A percentile compares a stretch with the other conserved stretches of the same genome.
Evolutionary conservation across 345 rosid species (phyloP).

Genomic region (Corymbia maculata): DNA sequence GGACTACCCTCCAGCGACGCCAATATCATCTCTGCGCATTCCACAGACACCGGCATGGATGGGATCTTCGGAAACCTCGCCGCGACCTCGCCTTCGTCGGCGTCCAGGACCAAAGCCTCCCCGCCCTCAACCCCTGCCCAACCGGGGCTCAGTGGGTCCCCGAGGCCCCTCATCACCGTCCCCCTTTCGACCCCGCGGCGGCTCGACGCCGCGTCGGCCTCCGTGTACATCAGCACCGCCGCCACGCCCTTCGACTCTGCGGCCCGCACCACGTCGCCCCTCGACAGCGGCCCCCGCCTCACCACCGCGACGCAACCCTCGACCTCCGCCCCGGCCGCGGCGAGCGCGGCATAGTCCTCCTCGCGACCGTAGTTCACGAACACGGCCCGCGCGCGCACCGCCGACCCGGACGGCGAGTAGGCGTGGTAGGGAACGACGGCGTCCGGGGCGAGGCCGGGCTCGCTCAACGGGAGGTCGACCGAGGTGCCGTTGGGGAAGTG

Average conservation of each 20-base stretch:
- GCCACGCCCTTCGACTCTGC: slow-evolving; percentile 69
- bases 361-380: slow-evolving; percentile 72
- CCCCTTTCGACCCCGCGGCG: slow-evolving; percentile 66
- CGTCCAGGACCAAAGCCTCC: slow-evolving; percentile 52
- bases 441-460: slow-evolving; percentile 7
- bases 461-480: slow-evolving; percentile 30
- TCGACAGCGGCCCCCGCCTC: slow-evolving; percentile 50
- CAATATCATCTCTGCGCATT: slow-evolving; percentile 57
- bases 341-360: slow-evolving; percentile 61
- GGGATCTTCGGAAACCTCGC: slow-evolving; percentile 62
- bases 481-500: slow-evolving; percentile 29
- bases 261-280: slow-evolving; percentile 50
- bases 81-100: slow-evolving; percentile 43
- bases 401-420: slow-evolving; percentile 81
- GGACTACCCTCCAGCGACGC: slow-evolving; percentile 46
- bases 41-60: slow-evolving; percentile 71
- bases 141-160: slow-evolving; percentile 93
- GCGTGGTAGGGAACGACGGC: slow-evolving; percentile 81
- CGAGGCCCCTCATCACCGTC: slow-evolving; percentile 85
- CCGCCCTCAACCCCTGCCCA: slow-evolving; percentile 76
- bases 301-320: slow-evolving; percentile 51
- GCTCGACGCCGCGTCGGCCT: slow-evolving; percentile 38
- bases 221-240: slow-evolving; percentile 67
- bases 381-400: slow-evolving; percentile 31
- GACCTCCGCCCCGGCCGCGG: slow-evolving; percentile 48